phyloP scores from a whole-genome alignment of 2,329 filamentous ascomycete species.

The Hymenotorrendiella dingleyae region DNA sequence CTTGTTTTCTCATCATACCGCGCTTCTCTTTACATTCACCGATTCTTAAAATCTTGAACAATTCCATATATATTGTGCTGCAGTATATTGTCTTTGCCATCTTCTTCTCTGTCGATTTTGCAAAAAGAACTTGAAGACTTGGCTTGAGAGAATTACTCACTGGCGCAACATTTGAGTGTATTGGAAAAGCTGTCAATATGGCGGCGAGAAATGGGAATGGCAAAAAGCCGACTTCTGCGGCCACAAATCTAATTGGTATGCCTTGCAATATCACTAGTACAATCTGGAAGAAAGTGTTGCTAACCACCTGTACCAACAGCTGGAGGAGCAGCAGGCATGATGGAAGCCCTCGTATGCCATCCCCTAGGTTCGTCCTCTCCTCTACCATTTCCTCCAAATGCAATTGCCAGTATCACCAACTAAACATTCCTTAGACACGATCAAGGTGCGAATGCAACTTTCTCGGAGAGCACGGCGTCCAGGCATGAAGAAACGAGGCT shows the following conservation, averaged over 20 bases:
- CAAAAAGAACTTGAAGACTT: no score
- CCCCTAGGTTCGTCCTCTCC: conserved; percentile 62
- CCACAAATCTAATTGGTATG: conserved; percentile 84
- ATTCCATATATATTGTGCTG: no score
- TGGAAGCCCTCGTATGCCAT: conserved; percentile 96
- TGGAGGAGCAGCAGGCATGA: conserved; percentile 96
- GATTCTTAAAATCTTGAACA: no score
- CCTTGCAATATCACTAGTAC: conserved; percentile 10
- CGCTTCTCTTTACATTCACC: no score
- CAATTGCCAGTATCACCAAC: no score
- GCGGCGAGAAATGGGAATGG: conserved; percentile 51
- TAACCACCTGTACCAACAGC: conserved; percentile 44
- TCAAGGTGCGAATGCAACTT: conserved; percentile 99
- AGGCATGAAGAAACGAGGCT: conserved; percentile 78
- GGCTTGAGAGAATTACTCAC: no score
- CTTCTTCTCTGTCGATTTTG: no score
- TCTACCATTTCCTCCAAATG: neutral
- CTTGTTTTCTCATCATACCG: no score
- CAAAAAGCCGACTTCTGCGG: conserved; percentile 77
- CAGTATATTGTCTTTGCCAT: no score
- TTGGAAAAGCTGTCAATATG: no score
- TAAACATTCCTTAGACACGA: conserved; percentile 59
- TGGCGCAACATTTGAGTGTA: no score
- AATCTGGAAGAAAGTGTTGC: neutral
- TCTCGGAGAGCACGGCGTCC: conserved; percentile 78